A percentile compares a stretch with the other conserved stretches of the same genome.
These are phyloP conservation scores for Yamadazyma olivae DNA, from an alignment of 805 yeast genomes.

Conservation along the genomic window DNA sequence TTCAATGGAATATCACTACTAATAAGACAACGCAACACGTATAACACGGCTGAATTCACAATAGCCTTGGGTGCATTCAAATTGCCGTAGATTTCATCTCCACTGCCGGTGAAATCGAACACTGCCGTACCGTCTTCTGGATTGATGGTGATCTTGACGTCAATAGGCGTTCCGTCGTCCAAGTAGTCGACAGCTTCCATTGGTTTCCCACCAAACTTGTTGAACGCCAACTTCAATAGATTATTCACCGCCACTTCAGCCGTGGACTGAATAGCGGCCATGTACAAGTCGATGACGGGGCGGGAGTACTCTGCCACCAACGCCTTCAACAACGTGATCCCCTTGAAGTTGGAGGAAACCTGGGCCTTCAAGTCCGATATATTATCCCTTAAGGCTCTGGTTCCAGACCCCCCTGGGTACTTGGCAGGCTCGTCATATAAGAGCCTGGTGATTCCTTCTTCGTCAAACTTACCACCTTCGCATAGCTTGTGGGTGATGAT, in stretches of 20 bases:
- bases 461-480: constrained; percentile 66
- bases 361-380: constrained; percentile 55
- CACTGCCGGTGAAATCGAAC: constrained; percentile 85
- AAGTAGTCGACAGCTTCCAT: constrained; percentile 60
- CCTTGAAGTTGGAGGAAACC: constrained; percentile 85
- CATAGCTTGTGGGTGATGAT: constrained; percentile 78
- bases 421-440: constrained; percentile 73
- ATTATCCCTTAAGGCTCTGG: constrained; percentile 80
- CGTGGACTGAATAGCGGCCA: constrained; percentile 34
- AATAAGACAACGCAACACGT: constrained; percentile 81
- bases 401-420: constrained; percentile 85
- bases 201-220: constrained; percentile 36
- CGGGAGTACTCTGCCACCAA: constrained; percentile 63
- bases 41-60: constrained; percentile 82
- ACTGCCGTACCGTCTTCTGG: constrained; percentile 54
- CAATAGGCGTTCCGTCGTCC: constrained; percentile 79
- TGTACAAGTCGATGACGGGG: constrained; percentile 31
- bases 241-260: constrained; percentile 34
- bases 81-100: constrained; percentile 85
- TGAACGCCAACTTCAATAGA: constrained; percentile 26
- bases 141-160: constrained; percentile 48
- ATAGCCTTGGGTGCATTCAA: constrained; percentile 92
- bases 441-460: constrained; percentile 58
- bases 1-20: constrained; percentile 87
- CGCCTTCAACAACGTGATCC: constrained; percentile 60